Evolutionary conservation across 202 grass and related monocot genomes (phyloP), one percentile per base, ranked within the genome.

Genomic region (Carex arenaria): DNA sequence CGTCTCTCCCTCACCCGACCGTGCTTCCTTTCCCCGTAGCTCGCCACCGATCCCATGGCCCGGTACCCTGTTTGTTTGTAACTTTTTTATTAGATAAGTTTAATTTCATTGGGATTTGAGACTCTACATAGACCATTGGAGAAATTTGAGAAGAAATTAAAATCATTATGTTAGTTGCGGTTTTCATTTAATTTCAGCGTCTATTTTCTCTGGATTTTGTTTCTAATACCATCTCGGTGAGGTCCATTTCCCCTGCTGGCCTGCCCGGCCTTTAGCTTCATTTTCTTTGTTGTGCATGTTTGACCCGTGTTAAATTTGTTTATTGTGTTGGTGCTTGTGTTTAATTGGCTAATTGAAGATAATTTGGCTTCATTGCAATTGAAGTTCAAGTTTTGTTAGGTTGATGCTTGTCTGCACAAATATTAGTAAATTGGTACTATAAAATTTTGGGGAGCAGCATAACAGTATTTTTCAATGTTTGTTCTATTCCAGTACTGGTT

Each of bases 11-110:
- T 23, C 88, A 80, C 3, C 86, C 95, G 28, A 85, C 89, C 59
- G 91, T 90, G 56, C 88, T 98, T 63, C 95, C 95, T 54, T 98
- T 98, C 67, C 95, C 95, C n/a, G 87, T 95, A 65, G 89, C 95
- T 23, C 95, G 95, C 83, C 92, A 92, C 83, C 95, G 92, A 64
- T 98, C 92, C 67, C 92, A 95, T 60, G 95, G 95, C 72, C 95
- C 95, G 30, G 93, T 92, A 93, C 67, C 74, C 26, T 43, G 7
- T 30, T 56, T 52, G 60, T 85, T n/a, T n/a, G n/a, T n/a, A n/a
- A 53, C 22, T 32, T 18, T 69, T 76, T 60, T 18, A 62, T 56
- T 69, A 45, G 20, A 53, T 15, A 34, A 32, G 26, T 83, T 60
- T 65, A 8, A 32, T 30, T 30, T 51, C 72, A 13, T 55, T 54